A percentile compares a stretch with the other conserved stretches of the same genome.
phyloP scores from a whole-genome alignment of 495 filamentous ascomycete species.

The Penicillium psychrofluorescens region DNA sequence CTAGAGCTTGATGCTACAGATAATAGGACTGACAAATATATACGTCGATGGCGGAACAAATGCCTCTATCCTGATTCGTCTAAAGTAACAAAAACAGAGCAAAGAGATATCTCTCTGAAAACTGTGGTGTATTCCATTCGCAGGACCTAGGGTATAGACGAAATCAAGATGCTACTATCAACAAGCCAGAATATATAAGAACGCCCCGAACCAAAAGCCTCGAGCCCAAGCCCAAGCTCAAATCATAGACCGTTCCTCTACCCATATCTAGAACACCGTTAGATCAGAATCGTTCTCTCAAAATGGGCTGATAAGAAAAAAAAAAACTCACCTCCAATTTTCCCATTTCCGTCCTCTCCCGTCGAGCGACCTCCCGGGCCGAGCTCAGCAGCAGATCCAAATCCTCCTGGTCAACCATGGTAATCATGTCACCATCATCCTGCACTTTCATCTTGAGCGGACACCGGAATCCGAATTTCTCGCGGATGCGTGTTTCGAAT shows the following conservation, averaged over 20 bases:
- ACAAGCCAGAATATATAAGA: neutral
- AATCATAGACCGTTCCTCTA: conserved; percentile 32
- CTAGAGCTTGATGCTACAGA: no score
- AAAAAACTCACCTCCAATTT: conserved; percentile 82
- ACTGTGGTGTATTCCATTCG: conserved; percentile 1
- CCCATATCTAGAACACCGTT: conserved; percentile 49
- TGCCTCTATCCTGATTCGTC: no score
- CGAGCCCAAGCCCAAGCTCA: neutral
- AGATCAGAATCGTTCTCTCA: conserved; percentile 1
- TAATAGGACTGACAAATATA: no score
- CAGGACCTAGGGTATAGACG: conserved; percentile 16
- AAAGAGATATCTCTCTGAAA: no score
- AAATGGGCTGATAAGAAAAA: neutral
- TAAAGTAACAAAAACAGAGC: no score
- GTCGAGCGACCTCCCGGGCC: conserved; percentile 59
- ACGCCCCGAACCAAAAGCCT: neutral
- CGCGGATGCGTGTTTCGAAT: conserved; percentile 66
- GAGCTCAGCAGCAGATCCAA: conserved; percentile 72
- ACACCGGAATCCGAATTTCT: conserved; percentile 71
- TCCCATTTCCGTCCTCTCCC: conserved; percentile 73
- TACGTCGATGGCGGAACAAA: no score
- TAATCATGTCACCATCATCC: conserved; percentile 90
- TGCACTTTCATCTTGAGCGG: conserved; percentile 78
- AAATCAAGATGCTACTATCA: conserved; percentile 13
- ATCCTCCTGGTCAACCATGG: conserved; percentile 94